A percentile compares a stretch with the other conserved stretches of the same genome.
phyloP scores from a whole-genome alignment of 495 filamentous ascomycete species.

The Aspergillus biplanus region DNA sequence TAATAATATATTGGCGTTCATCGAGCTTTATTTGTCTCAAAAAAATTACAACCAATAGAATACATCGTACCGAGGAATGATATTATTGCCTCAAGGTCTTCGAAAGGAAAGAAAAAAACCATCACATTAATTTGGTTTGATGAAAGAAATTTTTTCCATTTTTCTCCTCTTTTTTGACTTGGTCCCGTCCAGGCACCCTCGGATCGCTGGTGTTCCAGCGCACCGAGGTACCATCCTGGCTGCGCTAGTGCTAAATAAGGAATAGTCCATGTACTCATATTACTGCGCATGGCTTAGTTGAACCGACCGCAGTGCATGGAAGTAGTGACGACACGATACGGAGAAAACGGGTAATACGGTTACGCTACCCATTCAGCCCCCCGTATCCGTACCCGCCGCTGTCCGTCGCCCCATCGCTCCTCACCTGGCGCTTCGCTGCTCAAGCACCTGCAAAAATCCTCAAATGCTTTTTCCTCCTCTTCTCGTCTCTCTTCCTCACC shows the following conservation, averaged over 20 bases:
- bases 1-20: not conserved
- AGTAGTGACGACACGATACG: slow-evolving; percentile 28
- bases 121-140: slow-evolving; percentile 10
- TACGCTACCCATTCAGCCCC: slow-evolving; percentile 17
- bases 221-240: slow-evolving; percentile 7
- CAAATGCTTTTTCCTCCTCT: slow-evolving; percentile 21
- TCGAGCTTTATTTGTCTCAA: not conserved
- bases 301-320: slow-evolving; percentile 3
- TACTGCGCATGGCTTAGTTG: slow-evolving; percentile 1
- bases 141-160: slow-evolving; percentile 15
- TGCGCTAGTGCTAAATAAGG: slow-evolving; percentile 1
- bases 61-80: not conserved
- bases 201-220: slow-evolving; percentile 6
- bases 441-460: slow-evolving; percentile 31
- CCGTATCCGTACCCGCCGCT: slow-evolving; percentile 24
- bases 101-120: too few relatives aligned
- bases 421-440: slow-evolving; percentile 22
- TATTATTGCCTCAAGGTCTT: slow-evolving; percentile 6
- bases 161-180: not conserved
- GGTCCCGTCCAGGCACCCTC: slow-evolving; percentile 15
- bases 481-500: slow-evolving; percentile 18
- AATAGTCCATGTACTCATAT: not conserved
- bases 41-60: not conserved
- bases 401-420: slow-evolving; percentile 28
- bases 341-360: slow-evolving; percentile 26